Base-by-base conservation (phyloP, 306 rosid genomes). In the Vigna reflexopilosa region DNA sequence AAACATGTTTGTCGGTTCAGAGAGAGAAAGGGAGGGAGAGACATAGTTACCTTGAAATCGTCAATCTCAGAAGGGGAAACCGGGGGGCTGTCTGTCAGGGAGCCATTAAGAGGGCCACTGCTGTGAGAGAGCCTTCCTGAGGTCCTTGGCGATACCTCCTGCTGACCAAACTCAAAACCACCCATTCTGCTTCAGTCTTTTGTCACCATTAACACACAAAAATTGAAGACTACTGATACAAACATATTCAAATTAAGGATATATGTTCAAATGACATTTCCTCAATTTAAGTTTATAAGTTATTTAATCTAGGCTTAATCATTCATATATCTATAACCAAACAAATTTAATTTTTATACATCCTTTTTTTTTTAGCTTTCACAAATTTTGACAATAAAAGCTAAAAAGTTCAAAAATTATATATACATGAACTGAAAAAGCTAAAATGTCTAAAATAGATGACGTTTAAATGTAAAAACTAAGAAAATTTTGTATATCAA, bases 31-130 rank as follows among this genome's bases (percentile, higher is more conserved):
- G 80, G 72, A 71, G 71, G 16, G 74, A 73, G 58, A 56, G 12
- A 80, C 67, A 51, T 7, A 16, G 71, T 19, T 66, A 96, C 99
- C 99, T 96, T 96, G 83, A 65, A 49, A 81, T 96, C 96, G 54
- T 93, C 98, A 77, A 90, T 84, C 67, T 93, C 97, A 44, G 97
- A 80, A 28, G 99, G 98, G 1, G 99, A 93, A 16, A 90, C 85
- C 9, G 99, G 99, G 2, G 99, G 99, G 76, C 98, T 96, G 69
- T 93, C 99, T 57, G 96, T 91, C 6, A 90, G 56, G 47, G 96
- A 94, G 55, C 97, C 97, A 76, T 90, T 94, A n/a, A 95, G 97
- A 76, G 98, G 97, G 5, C 97, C 99, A 76, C 97, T 93, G 83
- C 99, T 96, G 49, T 96, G 97, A 6, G 98, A 93, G 45, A 90